Evolutionary conservation across 2,329 filamentous ascomycete genomes (phyloP), one percentile per base, ranked within the genome.

Genomic region (Colletotrichum spaethianum): DNA sequence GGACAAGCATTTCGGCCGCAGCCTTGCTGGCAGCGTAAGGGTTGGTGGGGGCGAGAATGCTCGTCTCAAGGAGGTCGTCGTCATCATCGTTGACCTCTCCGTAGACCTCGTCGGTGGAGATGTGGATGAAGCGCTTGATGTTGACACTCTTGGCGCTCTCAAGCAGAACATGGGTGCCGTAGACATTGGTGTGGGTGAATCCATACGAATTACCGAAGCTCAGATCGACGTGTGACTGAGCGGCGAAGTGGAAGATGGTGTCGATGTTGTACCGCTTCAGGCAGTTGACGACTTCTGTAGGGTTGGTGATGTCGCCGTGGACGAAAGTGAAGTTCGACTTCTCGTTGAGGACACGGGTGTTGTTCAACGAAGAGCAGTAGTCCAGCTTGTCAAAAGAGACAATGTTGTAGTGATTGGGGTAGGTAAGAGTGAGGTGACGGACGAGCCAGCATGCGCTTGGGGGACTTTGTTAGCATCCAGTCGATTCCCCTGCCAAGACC

Each of bases 41-140:
- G 77, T 96, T 96, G 26, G 93, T 95, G 0, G 94, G 94, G 1
- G 91, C 91, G 42, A 96, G 86, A 75, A 93, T 90, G 82, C 92
- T 93, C 20, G 90, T 89, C 83, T 95, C 93, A 52, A 92, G 84
- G 74, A 94, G 81, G 77, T 94, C 93, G 72, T 93, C 92, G 4
- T 91, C 91, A 44, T 91, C 92, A 63, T 92, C 90, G 71, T 90
- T 90, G 71, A 94, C 92, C 80, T 96, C 93, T 52, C 94, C 94
- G 76, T 96, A 96, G 1, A 96, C 94, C 83, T 96, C 94, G 79
- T 96, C 94, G 1, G 94, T 96, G 12, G 93, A 94, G 74, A 96
- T 90, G 80, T 96, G 93, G 77, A 96, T 92, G 81, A 96, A 96
- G 60, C 92, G 88, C 75, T 87, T 89, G 78, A 96, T 87, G 42